These are phyloP conservation scores for Phaeoacremonium minimum DNA, from an alignment of 2,329 filamentous ascomycete genomes.

Conservation along the genomic window DNA sequence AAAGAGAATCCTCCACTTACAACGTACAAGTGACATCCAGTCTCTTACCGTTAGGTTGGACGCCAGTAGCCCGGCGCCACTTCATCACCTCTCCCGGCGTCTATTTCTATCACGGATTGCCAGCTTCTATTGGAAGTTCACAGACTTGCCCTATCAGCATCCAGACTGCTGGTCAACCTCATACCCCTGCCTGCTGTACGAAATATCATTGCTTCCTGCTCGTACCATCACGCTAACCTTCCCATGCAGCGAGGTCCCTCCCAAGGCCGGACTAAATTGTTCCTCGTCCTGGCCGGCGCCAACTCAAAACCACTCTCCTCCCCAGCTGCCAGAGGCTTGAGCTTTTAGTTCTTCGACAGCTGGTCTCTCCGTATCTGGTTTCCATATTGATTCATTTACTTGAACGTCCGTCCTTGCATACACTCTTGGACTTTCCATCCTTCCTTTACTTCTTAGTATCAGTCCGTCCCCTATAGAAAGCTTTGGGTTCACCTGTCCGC, in stretches of 20 bases:
- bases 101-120: conserved; percentile 37
- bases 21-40: too few species aligned
- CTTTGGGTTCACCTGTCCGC: conserved; percentile 11
- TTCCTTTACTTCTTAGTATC: conserved; percentile 5
- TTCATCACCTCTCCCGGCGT: conserved; percentile 33
- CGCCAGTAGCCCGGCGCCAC: not conserved
- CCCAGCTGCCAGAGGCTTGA: conserved; percentile 28
- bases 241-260: conserved; percentile 27
- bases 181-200: conserved; percentile 34
- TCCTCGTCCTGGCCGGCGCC: conserved; percentile 26
- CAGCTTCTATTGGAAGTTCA: conserved; percentile 30
- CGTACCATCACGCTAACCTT: conserved; percentile 30
- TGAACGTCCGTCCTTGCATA: conserved; percentile 17
- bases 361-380: conserved; percentile 44
- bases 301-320: conserved; percentile 49
- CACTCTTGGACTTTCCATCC: conserved; percentile 22
- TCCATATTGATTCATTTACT: conserved; percentile 28
- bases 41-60: not conserved
- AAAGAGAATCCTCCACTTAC: too few species aligned
- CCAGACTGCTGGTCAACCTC: conserved; percentile 19
- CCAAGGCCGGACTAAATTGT: conserved; percentile 24
- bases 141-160: conserved; percentile 38
- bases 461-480: conserved; percentile 1
- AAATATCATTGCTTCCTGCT: conserved; percentile 29
- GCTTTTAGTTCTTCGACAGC: conserved; percentile 43